Evolutionary conservation across 2,329 filamentous ascomycete genomes (phyloP), one percentile per base, ranked within the genome.

Genomic region (Xylaria sp.): DNA sequence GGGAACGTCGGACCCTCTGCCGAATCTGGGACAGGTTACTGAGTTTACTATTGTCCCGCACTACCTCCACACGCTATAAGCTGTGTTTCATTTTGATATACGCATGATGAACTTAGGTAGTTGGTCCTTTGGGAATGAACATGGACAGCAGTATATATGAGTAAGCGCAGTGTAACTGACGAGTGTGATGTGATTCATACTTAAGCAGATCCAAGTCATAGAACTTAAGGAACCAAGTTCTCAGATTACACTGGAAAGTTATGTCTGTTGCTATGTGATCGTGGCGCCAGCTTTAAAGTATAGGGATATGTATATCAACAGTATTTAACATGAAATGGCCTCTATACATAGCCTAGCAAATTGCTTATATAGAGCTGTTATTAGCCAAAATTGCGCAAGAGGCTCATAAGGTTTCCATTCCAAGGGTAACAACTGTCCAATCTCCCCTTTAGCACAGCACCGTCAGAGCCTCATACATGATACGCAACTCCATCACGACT

Each of bases 1-100:
- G 46, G 62, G 62, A 15, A 59, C 62, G 5, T 59, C 62, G 9
- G 33, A 39, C 23, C 12, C 51, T n/a, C 20, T 62, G 48, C 49
- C 60, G 9, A 15, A 62, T 33, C 15, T 54, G 33, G 62, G 55
- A 6, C 7, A 54, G 55, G 25, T 46, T 18, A 54, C 36, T 20
- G 7, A 15, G 28, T 66, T 48, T 18, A 51, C 57, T 12, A 62
- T 49, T 15, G 20, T 25, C 2, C 62, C 51, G 41, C 25, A 62
- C 33, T 3, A 55, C 5, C 15, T 66, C 48, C 15, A 66, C 39
- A 55, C 28, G 56, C 49, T 56, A 3, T 66, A 61, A 39, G 25
- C 8, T 33, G 28, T 15, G 51, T 33, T 28, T 15, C 6, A 2
- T 54, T 15, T 33, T 8, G 9, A n/a, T 20, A 15, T n/a, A 54